Evolutionary conservation across 805 yeast species (phyloP).

Genomic region (Metschnikowia chrysomelidarum): DNA sequence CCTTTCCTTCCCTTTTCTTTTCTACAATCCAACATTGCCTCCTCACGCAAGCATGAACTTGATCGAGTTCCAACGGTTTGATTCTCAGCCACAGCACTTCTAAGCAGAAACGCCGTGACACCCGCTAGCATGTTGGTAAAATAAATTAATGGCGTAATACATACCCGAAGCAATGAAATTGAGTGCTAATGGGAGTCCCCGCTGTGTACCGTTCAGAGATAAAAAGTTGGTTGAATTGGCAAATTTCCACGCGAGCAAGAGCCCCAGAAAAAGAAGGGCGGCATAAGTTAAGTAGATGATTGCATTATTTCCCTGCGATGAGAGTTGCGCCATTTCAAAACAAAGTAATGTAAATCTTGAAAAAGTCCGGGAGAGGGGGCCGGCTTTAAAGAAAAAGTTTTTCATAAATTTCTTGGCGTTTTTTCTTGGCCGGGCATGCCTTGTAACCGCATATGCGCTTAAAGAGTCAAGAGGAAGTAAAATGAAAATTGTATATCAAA

Average conservation of each 20-base stretch:
- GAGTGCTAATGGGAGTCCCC: constrained; percentile 75
- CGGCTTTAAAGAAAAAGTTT: too few species aligned
- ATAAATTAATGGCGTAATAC: constrained; percentile 26
- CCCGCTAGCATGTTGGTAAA: constrained; percentile 40
- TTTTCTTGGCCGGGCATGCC: too few species aligned
- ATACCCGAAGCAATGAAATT: constrained; percentile 89
- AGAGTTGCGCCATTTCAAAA: constrained; percentile 14
- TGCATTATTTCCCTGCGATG: constrained; percentile 38
- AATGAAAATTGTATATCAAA: too few species aligned
- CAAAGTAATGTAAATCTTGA: too few species aligned
- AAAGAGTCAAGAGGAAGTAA: too few species aligned
- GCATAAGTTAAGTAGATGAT: constrained; percentile 41
- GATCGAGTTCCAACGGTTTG: constrained; percentile 77
- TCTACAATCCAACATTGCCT: too few species aligned
- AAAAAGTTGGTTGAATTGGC: constrained; percentile 57
- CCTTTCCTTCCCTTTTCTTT: too few species aligned
- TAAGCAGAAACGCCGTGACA: constrained; percentile 34
- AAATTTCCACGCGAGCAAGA: constrained; percentile 53
- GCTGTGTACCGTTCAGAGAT: constrained; percentile 77
- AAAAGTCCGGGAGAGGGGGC: too few species aligned
- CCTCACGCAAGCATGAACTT: constrained; percentile 85
- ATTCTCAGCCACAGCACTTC: constrained; percentile 55
- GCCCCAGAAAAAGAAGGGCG: constrained; percentile 39
- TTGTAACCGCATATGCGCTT: too few species aligned
- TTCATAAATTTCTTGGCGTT: too few species aligned